Evolutionary conservation across 805 yeast genomes (phyloP), one percentile per base, ranked within the genome.

Genomic region (Lipomyces sp.): DNA sequence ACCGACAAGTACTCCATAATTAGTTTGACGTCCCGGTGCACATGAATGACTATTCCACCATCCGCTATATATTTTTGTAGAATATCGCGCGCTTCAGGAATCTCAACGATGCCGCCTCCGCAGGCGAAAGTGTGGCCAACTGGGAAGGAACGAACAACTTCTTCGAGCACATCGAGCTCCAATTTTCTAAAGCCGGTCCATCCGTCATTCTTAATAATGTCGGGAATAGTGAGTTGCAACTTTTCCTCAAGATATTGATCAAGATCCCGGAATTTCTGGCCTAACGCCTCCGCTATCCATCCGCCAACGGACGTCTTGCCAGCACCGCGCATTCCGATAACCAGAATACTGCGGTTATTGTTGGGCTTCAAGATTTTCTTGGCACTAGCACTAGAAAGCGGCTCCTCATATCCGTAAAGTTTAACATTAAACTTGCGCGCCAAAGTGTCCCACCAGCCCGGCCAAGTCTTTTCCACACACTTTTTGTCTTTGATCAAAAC

Each of bases 361-460:
- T 62, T 53, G 3, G 69, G 64, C 64, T 24, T 71, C n/a, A 59
- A 64, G 67, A 33, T 59, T 37, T 62, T 56, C 0, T 62, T 59
- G 4, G 54, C 51, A 5, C 37, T 57, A 4, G 54, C 54, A 30
- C 63, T 35, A n/a, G 48, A 42, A 33, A 5, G 18, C 4, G 37
- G 53, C 59, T 53, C 66, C 50, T 56, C 67, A 72, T 82, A 82
- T 33, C 99, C 99, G 73, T 87, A 89, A 48, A 95, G 77, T 10
- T 78, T 73, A 33, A 85, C 89, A 29, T 86, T 84, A 73, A 95
- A 85, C 58, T 83, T 79, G 59, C 89, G 84, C 75, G 87, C 92
- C 69, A 95, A 81, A 45, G 87, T 84, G 79, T 95, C 99, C 99
- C 99, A 95, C 99, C 99, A 95, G 50, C 98, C 98, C 29, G 99